Conservation (phyloP, 176 grass and related monocot species). For the Lolium rigidum region DNA sequence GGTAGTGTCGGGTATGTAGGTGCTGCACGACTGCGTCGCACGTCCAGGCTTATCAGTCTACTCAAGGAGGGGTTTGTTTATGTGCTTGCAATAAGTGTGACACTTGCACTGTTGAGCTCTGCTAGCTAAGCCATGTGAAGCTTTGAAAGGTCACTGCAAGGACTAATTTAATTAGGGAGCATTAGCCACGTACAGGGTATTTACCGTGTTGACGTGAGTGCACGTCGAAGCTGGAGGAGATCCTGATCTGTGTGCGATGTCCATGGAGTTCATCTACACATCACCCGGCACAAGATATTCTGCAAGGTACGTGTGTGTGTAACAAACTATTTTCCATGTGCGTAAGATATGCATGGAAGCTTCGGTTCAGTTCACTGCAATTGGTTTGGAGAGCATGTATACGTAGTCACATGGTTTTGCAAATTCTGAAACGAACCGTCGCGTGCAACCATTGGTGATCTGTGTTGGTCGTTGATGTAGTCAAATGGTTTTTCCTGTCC, state of each 20-base stretch:
- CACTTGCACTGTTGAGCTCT: slow-evolving; percentile 33
- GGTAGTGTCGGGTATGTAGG: slow-evolving; percentile 9
- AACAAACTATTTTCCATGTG: slow-evolving; percentile 10
- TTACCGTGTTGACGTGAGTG: background rate
- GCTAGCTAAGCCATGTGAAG: slow-evolving; percentile 49
- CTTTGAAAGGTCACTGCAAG: slow-evolving; percentile 27
- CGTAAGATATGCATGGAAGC: slow-evolving; percentile 17
- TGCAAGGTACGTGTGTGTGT: slow-evolving; percentile 10
- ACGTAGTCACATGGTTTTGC: background rate
- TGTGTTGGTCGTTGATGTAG: background rate
- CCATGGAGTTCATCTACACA: background rate
- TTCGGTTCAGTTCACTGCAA: background rate
- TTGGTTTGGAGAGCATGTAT: background rate
- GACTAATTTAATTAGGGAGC: background rate
- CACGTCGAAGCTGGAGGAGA: slow-evolving; percentile 4
- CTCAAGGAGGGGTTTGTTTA: slow-evolving; percentile 6
- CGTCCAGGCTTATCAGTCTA: slow-evolving; percentile 41
- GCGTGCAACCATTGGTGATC: background rate
- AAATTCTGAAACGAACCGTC: background rate
- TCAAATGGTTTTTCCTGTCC: background rate
- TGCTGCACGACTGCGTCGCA: slow-evolving; percentile 51
- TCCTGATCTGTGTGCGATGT: slow-evolving; percentile 24
- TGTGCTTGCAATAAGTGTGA: slow-evolving; percentile 32
- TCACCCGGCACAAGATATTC: slow-evolving; percentile 17
- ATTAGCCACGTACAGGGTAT: slow-evolving; percentile 1